phyloP scores from a whole-genome alignment of 805 yeast genomes.

The Nakazawaea ishiwadae region DNA sequence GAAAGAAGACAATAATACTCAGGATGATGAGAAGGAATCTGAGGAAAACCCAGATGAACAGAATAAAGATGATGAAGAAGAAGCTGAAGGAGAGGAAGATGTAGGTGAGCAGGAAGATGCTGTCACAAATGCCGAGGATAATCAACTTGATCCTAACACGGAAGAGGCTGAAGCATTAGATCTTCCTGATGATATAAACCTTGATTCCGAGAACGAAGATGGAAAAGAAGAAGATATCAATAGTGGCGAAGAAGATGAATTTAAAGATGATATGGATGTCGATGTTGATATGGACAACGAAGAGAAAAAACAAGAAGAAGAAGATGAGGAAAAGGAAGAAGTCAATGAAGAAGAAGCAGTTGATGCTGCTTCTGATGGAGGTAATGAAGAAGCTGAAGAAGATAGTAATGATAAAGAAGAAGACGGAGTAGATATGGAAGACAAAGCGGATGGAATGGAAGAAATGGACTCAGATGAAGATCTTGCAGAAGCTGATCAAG shows the following conservation, averaged over 20 bases:
- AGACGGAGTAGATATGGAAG: conserved; percentile 20
- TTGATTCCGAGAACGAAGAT: conserved; percentile 74
- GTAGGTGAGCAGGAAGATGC: conserved; percentile 82
- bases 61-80: conserved; percentile 23
- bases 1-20: conserved; percentile 26
- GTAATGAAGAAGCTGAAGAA: conserved; percentile 20
- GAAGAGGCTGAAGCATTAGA: conserved; percentile 87
- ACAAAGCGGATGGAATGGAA: conserved; percentile 22
- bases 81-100: conserved; percentile 42
- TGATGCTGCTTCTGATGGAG: conserved; percentile 21
- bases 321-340: conserved; percentile 15
- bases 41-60: conserved; percentile 19
- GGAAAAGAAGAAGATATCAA: conserved; percentile 37
- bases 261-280: conserved; percentile 25
- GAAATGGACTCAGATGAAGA: conserved; percentile 18
- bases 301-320: conserved; percentile 27
- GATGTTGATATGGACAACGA: conserved; percentile 25
- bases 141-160: conserved; percentile 65
- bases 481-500: conserved; percentile 10
- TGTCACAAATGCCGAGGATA: conserved; percentile 62
- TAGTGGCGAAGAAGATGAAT: conserved; percentile 28
- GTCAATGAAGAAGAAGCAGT: conserved; percentile 16
- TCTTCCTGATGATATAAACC: conserved; percentile 85
- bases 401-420: conserved; percentile 17
- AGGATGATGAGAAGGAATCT: conserved; percentile 28